Evolutionary conservation across 139 green algal species (phyloP).

Genomic region (Closterium sp.): DNA sequence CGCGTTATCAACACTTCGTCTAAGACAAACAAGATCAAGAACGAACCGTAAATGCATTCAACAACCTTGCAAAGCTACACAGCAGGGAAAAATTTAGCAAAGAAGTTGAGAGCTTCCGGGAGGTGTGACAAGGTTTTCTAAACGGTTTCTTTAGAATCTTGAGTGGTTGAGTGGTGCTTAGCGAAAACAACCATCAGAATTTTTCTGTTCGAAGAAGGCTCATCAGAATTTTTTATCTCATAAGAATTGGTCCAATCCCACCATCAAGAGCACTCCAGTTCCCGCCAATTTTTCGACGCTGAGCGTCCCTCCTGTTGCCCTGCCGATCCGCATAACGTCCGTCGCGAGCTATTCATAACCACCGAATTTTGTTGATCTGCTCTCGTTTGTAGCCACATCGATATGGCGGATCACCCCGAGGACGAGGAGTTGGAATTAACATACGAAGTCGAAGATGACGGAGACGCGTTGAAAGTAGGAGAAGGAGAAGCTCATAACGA

Average conservation of each 20-base stretch:
- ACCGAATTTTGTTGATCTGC: not conserved
- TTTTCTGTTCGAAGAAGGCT: too few species aligned
- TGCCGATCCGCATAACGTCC: not conserved
- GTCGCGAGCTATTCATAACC: not conserved
- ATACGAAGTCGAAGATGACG: not conserved
- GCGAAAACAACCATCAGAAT: too few species aligned
- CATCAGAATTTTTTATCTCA: not conserved
- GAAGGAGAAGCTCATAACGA: not conserved
- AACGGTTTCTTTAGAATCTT: too few species aligned
- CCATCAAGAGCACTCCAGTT: not conserved
- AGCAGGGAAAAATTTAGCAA: too few species aligned
- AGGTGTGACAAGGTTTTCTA: too few species aligned
- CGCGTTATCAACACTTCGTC: not conserved
- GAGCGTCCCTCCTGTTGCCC: not conserved
- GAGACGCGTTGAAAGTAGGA: not conserved
- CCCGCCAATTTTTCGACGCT: not conserved
- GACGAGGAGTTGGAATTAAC: not conserved
- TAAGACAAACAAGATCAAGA: not conserved
- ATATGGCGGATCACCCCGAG: not conserved
- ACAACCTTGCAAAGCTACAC: too few species aligned
- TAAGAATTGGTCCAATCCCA: not conserved
- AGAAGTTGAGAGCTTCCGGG: too few species aligned
- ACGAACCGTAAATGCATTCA: too few species aligned
- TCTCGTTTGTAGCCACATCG: not conserved
- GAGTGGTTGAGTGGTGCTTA: too few species aligned